These are phyloP conservation scores for Aquilaria malaccensis DNA, from an alignment of 345 rosid species.

Conservation along the genomic window DNA sequence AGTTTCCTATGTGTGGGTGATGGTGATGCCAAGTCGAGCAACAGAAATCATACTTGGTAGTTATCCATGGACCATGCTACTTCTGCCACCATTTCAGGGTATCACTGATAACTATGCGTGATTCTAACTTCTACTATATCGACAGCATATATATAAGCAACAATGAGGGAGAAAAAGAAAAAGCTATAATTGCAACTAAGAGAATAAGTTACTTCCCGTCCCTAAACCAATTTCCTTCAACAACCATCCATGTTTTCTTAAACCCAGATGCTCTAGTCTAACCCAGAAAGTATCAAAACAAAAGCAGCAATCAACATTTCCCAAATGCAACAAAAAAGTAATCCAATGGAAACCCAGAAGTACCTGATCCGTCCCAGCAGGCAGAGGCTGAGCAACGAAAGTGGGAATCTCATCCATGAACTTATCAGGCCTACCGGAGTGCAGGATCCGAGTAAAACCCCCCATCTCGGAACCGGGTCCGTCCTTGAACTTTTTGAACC, in stretches of 20 bases:
- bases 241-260: not conserved
- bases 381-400: constrained; percentile 86
- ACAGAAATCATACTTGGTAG: too few relatives aligned
- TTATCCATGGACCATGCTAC: too few relatives aligned
- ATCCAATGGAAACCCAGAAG: not conserved
- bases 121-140: too few relatives aligned
- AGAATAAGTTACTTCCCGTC: too few relatives aligned
- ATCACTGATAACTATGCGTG: too few relatives aligned
- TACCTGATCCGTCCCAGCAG: constrained; percentile 94
- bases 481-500: constrained; percentile 68
- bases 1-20: not conserved
- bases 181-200: too few relatives aligned
- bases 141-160: too few relatives aligned
- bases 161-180: not conserved
- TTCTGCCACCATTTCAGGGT: too few relatives aligned
- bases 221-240: too few relatives aligned
- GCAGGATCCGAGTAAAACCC: constrained; percentile 94
- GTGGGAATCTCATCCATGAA: constrained; percentile 98
- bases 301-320: not conserved
- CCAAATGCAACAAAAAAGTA: too few relatives aligned
- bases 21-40: too few relatives aligned
- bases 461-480: constrained; percentile 84
- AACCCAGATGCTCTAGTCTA: constrained; percentile 3
- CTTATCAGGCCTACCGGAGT: constrained; percentile 77
- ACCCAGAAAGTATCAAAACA: not conserved